A percentile compares a stretch with the other conserved stretches of the same genome.
These are phyloP conservation scores for Malassezia arunalokei DNA, from an alignment of 1,284 basidiomycete genomes.

Conservation along the genomic window DNA sequence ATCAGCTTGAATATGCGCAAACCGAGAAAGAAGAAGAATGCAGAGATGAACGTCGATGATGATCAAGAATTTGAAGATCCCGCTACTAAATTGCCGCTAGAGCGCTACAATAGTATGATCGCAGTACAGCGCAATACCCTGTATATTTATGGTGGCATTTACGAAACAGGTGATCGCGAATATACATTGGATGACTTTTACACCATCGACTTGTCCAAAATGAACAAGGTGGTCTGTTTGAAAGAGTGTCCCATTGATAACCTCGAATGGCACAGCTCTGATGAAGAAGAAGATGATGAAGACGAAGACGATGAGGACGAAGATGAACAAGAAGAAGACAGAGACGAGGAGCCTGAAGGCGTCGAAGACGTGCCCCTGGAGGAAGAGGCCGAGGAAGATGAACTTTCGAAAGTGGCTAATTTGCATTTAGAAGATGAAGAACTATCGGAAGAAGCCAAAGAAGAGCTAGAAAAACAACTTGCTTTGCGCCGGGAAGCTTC, in stretches of 20 bases:
- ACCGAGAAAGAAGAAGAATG: conserved; percentile 50
- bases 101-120: conserved; percentile 84
- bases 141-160: conserved; percentile 43
- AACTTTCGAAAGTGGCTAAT: conserved; percentile 1
- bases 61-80: conserved; percentile 48
- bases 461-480: conserved; percentile 46
- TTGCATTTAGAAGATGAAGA: conserved; percentile 7
- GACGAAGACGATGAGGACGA: conserved; percentile 20
- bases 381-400: conserved; percentile 8
- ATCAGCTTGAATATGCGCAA: conserved; percentile 58
- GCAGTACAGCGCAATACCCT: conserved; percentile 67
- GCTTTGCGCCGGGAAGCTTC: conserved; percentile 57
- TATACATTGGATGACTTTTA: conserved; percentile 45
- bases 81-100: conserved; percentile 57
- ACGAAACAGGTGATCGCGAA: conserved; percentile 38
- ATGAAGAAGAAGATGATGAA: conserved; percentile 24
- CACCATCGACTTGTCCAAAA: conserved; percentile 41
- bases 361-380: conserved; percentile 5
- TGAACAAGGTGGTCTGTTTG: conserved; percentile 39
- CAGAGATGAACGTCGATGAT: conserved; percentile 18
- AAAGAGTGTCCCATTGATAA: conserved; percentile 40
- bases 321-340: conserved; percentile 22
- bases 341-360: conserved; percentile 15
- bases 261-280: conserved; percentile 41
- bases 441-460: conserved; percentile 20